Evolutionary conservation across 192 early-diverging fungal genomes (phyloP).

Genomic region (Umbelopsis sp.): DNA sequence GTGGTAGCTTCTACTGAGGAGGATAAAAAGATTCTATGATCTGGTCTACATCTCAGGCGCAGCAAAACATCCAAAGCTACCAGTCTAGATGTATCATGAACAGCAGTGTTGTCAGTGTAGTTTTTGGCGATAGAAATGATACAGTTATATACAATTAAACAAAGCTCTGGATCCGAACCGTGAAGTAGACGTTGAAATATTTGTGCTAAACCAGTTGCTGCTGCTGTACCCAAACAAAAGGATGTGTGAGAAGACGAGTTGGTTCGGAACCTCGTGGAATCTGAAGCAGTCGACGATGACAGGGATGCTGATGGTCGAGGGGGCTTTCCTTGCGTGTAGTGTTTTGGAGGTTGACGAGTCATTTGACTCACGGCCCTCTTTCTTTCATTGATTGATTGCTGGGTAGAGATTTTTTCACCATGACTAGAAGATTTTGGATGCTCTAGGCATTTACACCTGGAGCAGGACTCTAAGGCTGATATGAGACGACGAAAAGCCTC

Average conservation of each 20-base stretch:
- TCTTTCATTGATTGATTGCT: background rate
- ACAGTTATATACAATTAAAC: constrained; percentile 41
- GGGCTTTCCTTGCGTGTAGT: background rate
- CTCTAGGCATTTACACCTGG: constrained; percentile 8
- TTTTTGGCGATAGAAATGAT: constrained; percentile 47
- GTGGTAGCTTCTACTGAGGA: constrained; percentile 8
- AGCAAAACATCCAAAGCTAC: constrained; percentile 53
- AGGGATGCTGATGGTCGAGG: background rate
- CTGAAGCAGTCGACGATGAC: constrained; percentile 1
- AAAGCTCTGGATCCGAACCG: constrained; percentile 27
- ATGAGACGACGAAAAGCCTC: background rate
- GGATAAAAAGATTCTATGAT: constrained; percentile 52
- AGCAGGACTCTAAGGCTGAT: background rate
- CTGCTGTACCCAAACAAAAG: constrained; percentile 42
- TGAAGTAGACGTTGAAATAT: constrained; percentile 53
- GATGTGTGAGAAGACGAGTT: background rate
- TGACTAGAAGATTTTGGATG: background rate
- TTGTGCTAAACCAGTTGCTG: constrained; percentile 45
- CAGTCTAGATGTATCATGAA: constrained; percentile 48
- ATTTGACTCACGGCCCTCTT: constrained; percentile 6
- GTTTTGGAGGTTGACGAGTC: background rate
- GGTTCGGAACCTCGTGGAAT: constrained; percentile 17
- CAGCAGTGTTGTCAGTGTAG: constrained; percentile 25
- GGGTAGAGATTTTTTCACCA: background rate
- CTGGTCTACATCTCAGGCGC: constrained; percentile 52